A percentile compares a stretch with the other conserved stretches of the same genome.
These are phyloP conservation scores for Pythium aphanidermatum DNA, from an alignment of 352 stramenopile genomes.

Conservation along the genomic window DNA sequence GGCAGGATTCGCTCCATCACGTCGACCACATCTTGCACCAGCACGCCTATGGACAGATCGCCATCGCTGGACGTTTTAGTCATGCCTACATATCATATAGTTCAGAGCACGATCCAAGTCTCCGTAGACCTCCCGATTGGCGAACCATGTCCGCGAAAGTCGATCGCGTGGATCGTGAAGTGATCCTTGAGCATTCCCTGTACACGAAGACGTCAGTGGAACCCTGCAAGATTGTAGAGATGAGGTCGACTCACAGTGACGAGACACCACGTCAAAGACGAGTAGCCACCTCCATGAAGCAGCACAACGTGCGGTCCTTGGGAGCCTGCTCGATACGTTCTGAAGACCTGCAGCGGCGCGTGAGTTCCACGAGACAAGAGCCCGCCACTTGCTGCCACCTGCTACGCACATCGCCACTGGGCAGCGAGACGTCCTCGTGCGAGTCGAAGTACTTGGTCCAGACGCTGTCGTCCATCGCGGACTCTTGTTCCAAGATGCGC, in stretches of 20 bases:
- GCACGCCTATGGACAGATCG: conserved; percentile 65
- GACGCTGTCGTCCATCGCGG: conserved; percentile 20
- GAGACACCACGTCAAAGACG: conserved; percentile 83
- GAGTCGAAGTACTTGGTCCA: conserved; percentile 78
- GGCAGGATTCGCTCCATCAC: conserved; percentile 55
- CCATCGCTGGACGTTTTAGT: conserved; percentile 51
- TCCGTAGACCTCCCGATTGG: no score
- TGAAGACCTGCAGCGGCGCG: no score
- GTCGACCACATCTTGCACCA: conserved; percentile 64
- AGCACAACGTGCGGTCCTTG: conserved; percentile 69
- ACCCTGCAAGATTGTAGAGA: no score
- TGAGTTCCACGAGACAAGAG: no score
- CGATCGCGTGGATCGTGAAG: conserved; percentile 76
- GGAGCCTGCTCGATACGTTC: conserved; percentile 65
- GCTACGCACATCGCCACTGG: conserved; percentile 60
- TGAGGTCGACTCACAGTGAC: conserved; percentile 34
- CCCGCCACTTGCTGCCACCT: no score
- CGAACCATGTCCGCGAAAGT: conserved; percentile 75
- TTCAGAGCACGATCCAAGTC: no score
- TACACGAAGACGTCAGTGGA: no score
- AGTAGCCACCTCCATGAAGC: conserved; percentile 82
- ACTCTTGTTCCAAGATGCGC: neutral
- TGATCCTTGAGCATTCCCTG: conserved; percentile 70
- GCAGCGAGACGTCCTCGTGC: conserved; percentile 50
- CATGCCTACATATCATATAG: conserved; percentile 22